Evolutionary conservation across 768 basidiomycete species (phyloP).

Genomic region (Paxillus ammoniavirescens): DNA sequence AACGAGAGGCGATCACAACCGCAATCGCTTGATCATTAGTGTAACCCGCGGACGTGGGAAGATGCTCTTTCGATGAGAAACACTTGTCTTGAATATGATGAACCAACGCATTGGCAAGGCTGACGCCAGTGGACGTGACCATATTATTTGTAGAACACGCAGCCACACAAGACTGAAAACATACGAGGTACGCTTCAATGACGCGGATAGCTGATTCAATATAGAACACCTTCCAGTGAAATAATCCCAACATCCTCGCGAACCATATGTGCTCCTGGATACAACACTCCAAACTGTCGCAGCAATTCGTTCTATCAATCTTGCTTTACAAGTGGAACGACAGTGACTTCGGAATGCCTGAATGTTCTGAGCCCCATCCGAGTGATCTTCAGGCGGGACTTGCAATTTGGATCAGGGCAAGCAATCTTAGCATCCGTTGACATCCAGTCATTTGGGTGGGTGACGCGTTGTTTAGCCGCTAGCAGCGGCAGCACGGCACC

Average conservation of each 20-base stretch:
- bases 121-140: too few species aligned
- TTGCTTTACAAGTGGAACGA: constrained; percentile 34
- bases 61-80: too few species aligned
- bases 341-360: constrained; percentile 53
- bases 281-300: neutral
- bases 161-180: too few species aligned
- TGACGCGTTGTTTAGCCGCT: constrained; percentile 62
- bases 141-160: too few species aligned
- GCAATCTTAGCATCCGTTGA: constrained; percentile 62
- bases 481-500: constrained; percentile 64
- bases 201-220: too few species aligned
- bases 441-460: constrained; percentile 64
- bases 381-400: constrained; percentile 50
- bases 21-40: too few species aligned
- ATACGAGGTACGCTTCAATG: too few species aligned
- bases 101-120: too few species aligned
- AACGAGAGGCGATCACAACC: too few species aligned
- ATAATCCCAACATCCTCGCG: neutral
- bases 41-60: too few species aligned
- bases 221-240: neutral
- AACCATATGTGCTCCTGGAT: neutral
- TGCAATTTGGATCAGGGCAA: constrained; percentile 67
- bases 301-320: neutral
- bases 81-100: too few species aligned
- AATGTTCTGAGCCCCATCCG: constrained; percentile 53